Evolutionary conservation across 345 rosid genomes (phyloP).

Genomic region (Bretschneidera sinensis): DNA sequence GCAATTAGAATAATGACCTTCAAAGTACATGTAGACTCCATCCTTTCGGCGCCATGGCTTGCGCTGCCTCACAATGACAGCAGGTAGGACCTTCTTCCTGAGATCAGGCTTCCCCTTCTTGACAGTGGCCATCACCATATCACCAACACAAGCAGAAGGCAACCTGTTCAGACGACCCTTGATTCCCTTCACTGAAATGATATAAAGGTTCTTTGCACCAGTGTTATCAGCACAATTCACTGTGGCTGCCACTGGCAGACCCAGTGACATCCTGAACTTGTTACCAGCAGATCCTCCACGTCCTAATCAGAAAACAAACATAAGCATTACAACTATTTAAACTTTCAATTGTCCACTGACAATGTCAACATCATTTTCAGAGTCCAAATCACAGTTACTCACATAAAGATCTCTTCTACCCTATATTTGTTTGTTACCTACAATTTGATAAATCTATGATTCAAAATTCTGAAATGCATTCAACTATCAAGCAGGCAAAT

Average conservation of each 20-base stretch:
- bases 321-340: too few relatives aligned
- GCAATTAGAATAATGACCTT: constrained; percentile 34
- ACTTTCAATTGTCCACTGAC: too few relatives aligned
- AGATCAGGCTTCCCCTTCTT: constrained; percentile 96
- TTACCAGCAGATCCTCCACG: constrained; percentile 94
- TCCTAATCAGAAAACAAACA: constrained; percentile 34
- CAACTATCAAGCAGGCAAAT: too few relatives aligned
- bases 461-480: too few relatives aligned
- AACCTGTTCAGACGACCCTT: constrained; percentile 84
- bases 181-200: constrained; percentile 92
- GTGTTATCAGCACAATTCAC: constrained; percentile 98
- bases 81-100: constrained; percentile 93
- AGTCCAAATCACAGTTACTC: neutral
- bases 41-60: constrained; percentile 99
- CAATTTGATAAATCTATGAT: too few relatives aligned
- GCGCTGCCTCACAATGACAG: constrained; percentile 91
- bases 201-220: constrained; percentile 91
- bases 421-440: too few relatives aligned
- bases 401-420: neutral
- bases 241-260: constrained; percentile 97
- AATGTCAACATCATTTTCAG: neutral
- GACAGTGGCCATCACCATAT: constrained; percentile 96
- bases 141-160: constrained; percentile 94
- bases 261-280: constrained; percentile 96
- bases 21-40: constrained; percentile 92